Base-by-base conservation (phyloP, 78 protist species). In the Polysphondylium violaceum region DNA sequence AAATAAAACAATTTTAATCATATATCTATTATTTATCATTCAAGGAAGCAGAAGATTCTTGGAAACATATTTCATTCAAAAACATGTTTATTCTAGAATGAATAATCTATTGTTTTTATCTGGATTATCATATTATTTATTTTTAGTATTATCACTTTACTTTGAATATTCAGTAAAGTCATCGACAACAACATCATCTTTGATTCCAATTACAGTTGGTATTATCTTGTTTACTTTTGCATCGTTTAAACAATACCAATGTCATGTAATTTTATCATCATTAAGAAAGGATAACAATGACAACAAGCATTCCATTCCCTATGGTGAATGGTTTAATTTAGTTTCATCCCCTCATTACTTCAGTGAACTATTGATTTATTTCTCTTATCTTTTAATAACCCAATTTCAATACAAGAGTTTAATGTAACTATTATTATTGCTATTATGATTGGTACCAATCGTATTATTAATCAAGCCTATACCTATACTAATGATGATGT, bases 321-420 rank as follows among this genome's bases (percentile, higher is more conserved):
- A 56, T 4, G 68, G 68, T 16, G 31, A 50, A 33, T 56, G 29
- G 23, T 74, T 38, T 25, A 41, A 56, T 3, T 56, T 23, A 23
- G 50, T 53, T n/a, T 74, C 83, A 38, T 74, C 71, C n/a, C 83
- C 83, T 27, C 83, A 74, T 74, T 74, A 56, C 21, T 56, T 74
- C 12, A n/a, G 33, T 17, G 83, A 74, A 21, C 33, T 74, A 12
- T 56, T 74, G 23, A 56, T 74, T 43, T 74, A 74, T 74, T n/a
- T 58, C 17, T 56, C 83, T n/a, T 73, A 5, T 73, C 51, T 73
- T 35, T 6, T 51, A 31, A 14, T 69, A 25, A 25, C 59, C 6
- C 21, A 69, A 35, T 38, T 69, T 29, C 23, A 44, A 23, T 69
- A 33, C 3, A 23, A 43, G 0, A 19, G 40, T 25, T 27, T 44